Evolutionary conservation across 495 filamentous ascomycete species (phyloP).

Genomic region (Annulohypoxylon maeteangense): DNA sequence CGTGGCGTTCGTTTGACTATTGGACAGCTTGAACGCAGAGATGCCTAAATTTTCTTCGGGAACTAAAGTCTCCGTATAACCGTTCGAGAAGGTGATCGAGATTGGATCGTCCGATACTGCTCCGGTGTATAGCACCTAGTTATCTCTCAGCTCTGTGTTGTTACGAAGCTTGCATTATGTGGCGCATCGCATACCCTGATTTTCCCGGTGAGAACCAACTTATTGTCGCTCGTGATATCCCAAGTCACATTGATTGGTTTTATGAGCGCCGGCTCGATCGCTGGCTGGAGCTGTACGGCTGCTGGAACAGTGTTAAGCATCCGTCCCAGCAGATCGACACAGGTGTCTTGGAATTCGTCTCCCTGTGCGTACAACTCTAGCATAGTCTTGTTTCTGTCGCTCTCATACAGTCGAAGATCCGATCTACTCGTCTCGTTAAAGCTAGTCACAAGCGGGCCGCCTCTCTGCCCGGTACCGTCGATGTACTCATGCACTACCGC

Average conservation of each 20-base stretch:
- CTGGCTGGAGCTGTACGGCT: conserved; percentile 51
- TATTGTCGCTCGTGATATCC: conserved; percentile 28
- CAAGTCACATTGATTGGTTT: conserved; percentile 56
- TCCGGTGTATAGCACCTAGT: conserved; percentile 25
- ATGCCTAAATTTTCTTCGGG: conserved; percentile 31
- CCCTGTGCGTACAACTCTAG: conserved; percentile 49
- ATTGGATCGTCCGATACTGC: conserved; percentile 18
- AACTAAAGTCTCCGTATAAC: conserved; percentile 24
- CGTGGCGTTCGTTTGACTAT: conserved; percentile 28
- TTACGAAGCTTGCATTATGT: neutral
- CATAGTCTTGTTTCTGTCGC: conserved; percentile 62
- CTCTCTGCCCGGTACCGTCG: conserved; percentile 49
- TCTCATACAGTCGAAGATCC: conserved; percentile 56
- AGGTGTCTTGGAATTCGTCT: conserved; percentile 52
- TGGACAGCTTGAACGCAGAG: conserved; percentile 32
- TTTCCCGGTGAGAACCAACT: conserved; percentile 39
- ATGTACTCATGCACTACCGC: conserved; percentile 58
- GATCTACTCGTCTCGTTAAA: conserved; percentile 52
- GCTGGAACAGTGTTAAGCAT: conserved; percentile 63
- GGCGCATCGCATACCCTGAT: conserved; percentile 36
- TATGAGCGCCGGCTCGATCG: conserved; percentile 58
- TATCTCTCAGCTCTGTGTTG: conserved; percentile 4
- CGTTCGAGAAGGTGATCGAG: conserved; percentile 42
- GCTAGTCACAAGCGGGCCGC: conserved; percentile 57
- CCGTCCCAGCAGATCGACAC: conserved; percentile 53